Evolutionary conservation across 345 rosid species (phyloP), one percentile per base, ranked within the genome.

Genomic region (Euphorbia peplus): DNA sequence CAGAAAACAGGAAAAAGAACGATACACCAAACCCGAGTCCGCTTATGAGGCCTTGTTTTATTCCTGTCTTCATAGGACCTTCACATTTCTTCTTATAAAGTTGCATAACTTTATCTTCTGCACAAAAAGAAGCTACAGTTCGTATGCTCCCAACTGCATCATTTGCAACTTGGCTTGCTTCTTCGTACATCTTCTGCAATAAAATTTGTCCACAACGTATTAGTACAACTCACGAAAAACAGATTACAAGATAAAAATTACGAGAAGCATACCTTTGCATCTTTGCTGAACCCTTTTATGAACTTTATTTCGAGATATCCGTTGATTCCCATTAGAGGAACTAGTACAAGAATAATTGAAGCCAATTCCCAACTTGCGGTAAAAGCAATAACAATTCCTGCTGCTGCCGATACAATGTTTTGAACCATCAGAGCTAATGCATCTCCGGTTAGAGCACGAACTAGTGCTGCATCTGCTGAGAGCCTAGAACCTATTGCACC

Each of bases 111-210:
- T 84, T 92, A 66, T 88, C 95, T 69, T 90, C 98, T 0, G 92
- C 92, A 68, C 96, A 90, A 75, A 85, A 92, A 3, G 96, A 92
- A 61, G 96, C 90, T 46, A 90, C 91, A 8, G 98, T 88, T 77
- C 98, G 82, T 61, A 92, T 90, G 65, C 95, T 11, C 37, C 37
- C 37, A 32, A 32, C 37, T 32, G 37, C 37, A 32, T 32, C 37
- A 32, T 6, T 32, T 32, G 98, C 98, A 47, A 90, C 91, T 82
- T 88, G 93, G 73, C 96, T 92, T 7, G 96, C 97, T 73, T 92
- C 90, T 82, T 88, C 95, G 11, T 92, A 92, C 92, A 82, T 87
- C 78, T 66, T 72, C 96, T 92, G 84, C 73, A 77, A 41, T 22
- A 47, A n/a, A 39, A 39, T 39, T 39, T 39, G 42, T 39, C 10